A percentile compares a stretch with the other conserved stretches of the same genome.
Conservation (phyloP, 108 stramenopile species). For the Halocafeteria seosinensis region DNA sequence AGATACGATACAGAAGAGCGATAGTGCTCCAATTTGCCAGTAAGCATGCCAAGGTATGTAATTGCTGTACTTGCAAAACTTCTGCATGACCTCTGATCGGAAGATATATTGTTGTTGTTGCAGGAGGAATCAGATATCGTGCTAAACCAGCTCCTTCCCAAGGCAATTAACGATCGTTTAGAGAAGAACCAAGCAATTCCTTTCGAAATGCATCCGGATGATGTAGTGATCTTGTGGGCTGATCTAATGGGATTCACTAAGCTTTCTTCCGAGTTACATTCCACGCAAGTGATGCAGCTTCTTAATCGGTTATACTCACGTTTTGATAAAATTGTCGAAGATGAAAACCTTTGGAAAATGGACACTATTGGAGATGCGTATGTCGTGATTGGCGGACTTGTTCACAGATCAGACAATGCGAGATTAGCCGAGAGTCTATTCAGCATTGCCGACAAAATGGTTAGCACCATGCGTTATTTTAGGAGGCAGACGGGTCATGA, state of each 20-base stretch:
- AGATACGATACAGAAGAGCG: no score
- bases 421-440: not conserved
- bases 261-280: conserved; percentile 29
- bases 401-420: not conserved
- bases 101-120: no score
- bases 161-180: no score
- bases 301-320: conserved; percentile 45
- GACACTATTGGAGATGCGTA: conserved; percentile 35
- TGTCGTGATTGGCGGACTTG: not conserved
- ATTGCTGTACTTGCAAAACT: no score
- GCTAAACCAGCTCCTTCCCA: no score
- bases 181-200: no score
- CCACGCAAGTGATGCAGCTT: conserved; percentile 41
- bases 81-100: no score
- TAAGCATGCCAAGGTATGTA: no score
- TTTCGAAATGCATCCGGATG: no score
- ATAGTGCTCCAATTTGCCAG: no score
- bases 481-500: not conserved
- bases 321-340: conserved; percentile 38
- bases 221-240: conserved; percentile 54
- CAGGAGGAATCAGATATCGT: no score
- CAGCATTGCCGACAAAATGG: conserved; percentile 2
- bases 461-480: not conserved
- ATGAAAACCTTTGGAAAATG: conserved; percentile 47
- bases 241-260: conserved; percentile 58